Evolutionary conservation across 805 yeast genomes (phyloP).

Genomic region (Cyberlindnera sargentensis): DNA sequence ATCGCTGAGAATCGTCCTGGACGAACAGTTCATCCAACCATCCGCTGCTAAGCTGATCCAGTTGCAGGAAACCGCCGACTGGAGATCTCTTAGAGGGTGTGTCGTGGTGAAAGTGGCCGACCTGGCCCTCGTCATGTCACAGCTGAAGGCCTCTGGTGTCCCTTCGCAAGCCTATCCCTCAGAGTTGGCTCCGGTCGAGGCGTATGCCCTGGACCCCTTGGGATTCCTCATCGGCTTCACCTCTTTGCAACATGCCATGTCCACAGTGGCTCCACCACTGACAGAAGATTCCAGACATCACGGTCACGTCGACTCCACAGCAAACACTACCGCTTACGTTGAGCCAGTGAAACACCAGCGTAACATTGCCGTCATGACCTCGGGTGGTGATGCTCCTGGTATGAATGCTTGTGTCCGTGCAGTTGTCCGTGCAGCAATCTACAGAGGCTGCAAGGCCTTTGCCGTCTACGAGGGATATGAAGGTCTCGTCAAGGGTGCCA

Average conservation of each 20-base stretch:
- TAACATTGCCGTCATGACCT: conserved; percentile 90
- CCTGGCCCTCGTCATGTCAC: conserved; percentile 22
- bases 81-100: conserved; percentile 41
- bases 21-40: conserved; percentile 14
- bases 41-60: conserved; percentile 23
- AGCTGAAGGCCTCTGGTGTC: conserved; percentile 20
- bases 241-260: conserved; percentile 47
- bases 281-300: conserved; percentile 1
- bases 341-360: conserved; percentile 4
- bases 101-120: conserved; percentile 30
- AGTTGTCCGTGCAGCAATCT: conserved; percentile 86
- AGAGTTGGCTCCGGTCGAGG: conserved; percentile 65
- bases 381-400: conserved; percentile 99
- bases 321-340: background rate
- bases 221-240: conserved; percentile 82
- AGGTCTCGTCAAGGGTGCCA: conserved; percentile 85
- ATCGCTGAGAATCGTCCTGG: conserved; percentile 22
- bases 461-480: conserved; percentile 93
- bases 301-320: background rate
- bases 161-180: conserved; percentile 61
- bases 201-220: conserved; percentile 75
- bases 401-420: conserved; percentile 96
- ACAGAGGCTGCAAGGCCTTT: conserved; percentile 78
- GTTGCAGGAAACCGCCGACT: conserved; percentile 32
- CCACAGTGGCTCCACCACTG: conserved; percentile 35